Conservation (phyloP, 345 rosid species). For the Rhodamnia argentea region DNA sequence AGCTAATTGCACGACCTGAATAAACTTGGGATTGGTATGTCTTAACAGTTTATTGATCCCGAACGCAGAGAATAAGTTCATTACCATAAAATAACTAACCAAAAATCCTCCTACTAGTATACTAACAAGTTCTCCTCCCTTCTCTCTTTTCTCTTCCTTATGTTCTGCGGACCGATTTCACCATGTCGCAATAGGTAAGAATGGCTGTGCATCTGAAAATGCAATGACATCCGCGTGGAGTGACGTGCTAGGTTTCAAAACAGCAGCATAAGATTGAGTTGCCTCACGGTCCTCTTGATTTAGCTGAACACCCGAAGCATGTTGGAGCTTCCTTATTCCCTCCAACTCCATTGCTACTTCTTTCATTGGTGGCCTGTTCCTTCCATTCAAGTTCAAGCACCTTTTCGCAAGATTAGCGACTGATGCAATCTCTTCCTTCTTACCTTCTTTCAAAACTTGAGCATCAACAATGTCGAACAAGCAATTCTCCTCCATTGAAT, state of each 20-base stretch:
- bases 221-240: background rate
- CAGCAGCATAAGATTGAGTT: background rate
- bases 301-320: background rate
- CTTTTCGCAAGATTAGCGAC: background rate
- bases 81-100: background rate
- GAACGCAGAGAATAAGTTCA: background rate
- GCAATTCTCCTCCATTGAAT: background rate
- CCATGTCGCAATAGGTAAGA: background rate
- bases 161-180: background rate
- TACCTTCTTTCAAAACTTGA: background rate
- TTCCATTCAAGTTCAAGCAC: background rate
- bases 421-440: background rate
- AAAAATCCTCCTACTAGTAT: background rate
- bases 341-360: background rate
- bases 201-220: background rate
- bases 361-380: background rate
- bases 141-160: background rate
- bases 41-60: background rate
- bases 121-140: background rate
- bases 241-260: background rate
- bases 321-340: background rate
- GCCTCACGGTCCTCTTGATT: background rate
- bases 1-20: background rate
- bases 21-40: background rate
- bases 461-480: background rate